Percentiles rank a stretch among this genome's conserved stretches.
phyloP scores from a whole-genome alignment of 495 filamentous ascomycete species.

The Sphaerosporella brunnea region DNA sequence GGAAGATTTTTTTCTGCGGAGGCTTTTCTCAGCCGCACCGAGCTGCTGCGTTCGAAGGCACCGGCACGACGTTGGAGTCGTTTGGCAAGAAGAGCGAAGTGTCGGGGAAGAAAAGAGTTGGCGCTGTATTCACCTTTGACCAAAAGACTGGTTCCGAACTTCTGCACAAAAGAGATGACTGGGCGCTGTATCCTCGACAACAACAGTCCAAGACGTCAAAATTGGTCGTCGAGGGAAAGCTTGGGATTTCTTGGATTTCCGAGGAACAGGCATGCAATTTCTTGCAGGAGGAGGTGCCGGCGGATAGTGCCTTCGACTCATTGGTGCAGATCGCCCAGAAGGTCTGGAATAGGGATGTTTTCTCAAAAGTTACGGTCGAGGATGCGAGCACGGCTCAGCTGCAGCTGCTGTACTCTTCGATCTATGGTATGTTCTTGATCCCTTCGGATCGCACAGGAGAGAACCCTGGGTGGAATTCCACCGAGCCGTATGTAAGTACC shows the following conservation, averaged over 20 bases:
- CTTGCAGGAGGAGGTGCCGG: slow-evolving; percentile 42
- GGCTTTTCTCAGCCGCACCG: slow-evolving; percentile 34
- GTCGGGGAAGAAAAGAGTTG: slow-evolving; percentile 27
- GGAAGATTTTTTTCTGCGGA: slow-evolving; percentile 56
- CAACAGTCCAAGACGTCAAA: neutral
- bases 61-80: slow-evolving; percentile 17
- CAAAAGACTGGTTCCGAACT: no score
- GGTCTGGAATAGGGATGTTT: slow-evolving; percentile 42
- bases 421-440: slow-evolving; percentile 53
- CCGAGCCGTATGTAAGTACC: slow-evolving; percentile 38
- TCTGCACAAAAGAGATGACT: no score
- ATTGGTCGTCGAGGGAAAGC: slow-evolving; percentile 38
- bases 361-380: slow-evolving; percentile 44
- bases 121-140: slow-evolving; percentile 31
- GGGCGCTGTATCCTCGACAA: neutral
- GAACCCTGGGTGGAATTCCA: slow-evolving; percentile 47
- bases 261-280: slow-evolving; percentile 42
- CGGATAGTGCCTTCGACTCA: slow-evolving; percentile 30
- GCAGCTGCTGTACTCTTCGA: slow-evolving; percentile 42
- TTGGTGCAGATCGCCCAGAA: slow-evolving; percentile 34
- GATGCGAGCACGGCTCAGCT: slow-evolving; percentile 39
- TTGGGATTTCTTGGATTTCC: slow-evolving; percentile 57
- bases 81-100: slow-evolving; percentile 13
- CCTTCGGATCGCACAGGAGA: slow-evolving; percentile 57
- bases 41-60: slow-evolving; percentile 36